Percentiles rank a stretch among this genome's conserved stretches.
Conservation (phyloP, 129 eudicot genomes). For the Flaveria linearis region DNA sequence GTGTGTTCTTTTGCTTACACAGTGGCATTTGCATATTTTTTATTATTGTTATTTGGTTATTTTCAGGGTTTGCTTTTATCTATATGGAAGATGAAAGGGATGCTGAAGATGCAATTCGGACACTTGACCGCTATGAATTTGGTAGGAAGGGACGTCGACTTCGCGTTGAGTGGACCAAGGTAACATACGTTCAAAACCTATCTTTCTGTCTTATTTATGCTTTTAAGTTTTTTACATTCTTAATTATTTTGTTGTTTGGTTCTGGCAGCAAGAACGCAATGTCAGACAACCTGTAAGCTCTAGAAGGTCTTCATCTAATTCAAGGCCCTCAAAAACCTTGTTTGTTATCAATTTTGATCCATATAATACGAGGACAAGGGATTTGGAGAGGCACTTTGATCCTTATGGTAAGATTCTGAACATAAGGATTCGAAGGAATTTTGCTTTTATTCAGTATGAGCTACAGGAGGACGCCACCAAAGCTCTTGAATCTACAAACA, state of each 20-base stretch:
- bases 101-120: slow-evolving; percentile 95
- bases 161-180: slow-evolving; percentile 99
- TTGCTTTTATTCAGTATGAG: slow-evolving; percentile 86
- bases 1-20: slow-evolving; percentile 8
- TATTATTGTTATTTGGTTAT: background rate
- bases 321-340: slow-evolving; percentile 81
- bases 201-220: background rate
- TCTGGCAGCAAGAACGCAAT: slow-evolving; percentile 70
- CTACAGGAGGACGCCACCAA: slow-evolving; percentile 82
- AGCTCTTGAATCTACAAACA: slow-evolving; percentile 77
- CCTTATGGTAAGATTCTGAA: slow-evolving; percentile 83
- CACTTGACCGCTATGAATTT: slow-evolving; percentile 81
- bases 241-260: slow-evolving; percentile 10
- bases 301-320: slow-evolving; percentile 57
- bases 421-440: slow-evolving; percentile 81
- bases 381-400: slow-evolving; percentile 86
- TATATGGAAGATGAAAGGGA: slow-evolving; percentile 96
- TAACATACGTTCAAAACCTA: slow-evolving; percentile 8
- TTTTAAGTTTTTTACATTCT: background rate
- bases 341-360: slow-evolving; percentile 96
- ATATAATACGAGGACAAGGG: slow-evolving; percentile 69
- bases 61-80: slow-evolving; percentile 80
- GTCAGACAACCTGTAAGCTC: slow-evolving; percentile 61
- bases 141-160: slow-evolving; percentile 94
- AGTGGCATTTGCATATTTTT: background rate